Conservation (phyloP, 768 basidiomycete species). For the Russula earlei region DNA sequence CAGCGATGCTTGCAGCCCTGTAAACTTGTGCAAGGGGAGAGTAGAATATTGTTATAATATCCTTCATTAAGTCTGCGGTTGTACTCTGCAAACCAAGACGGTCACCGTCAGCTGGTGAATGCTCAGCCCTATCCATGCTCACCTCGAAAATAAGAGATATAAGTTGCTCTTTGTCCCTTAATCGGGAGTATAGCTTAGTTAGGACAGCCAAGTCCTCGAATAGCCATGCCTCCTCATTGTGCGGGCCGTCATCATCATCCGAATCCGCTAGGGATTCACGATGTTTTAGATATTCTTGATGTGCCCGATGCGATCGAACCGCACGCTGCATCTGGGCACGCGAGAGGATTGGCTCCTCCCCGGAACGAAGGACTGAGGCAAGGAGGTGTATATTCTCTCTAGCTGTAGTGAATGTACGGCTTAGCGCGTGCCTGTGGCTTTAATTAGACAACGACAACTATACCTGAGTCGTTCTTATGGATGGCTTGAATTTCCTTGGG, state of each 20-base stretch:
- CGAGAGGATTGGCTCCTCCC: constrained; percentile 64
- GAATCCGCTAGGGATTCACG: constrained; percentile 62
- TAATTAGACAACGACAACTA: constrained; percentile 21
- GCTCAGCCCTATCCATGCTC: constrained; percentile 18
- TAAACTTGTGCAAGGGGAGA: constrained; percentile 94
- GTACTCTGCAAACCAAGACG: constrained; percentile 54
- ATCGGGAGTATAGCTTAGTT: constrained; percentile 62
- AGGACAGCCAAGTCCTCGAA: constrained; percentile 85
- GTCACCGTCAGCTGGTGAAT: background rate
- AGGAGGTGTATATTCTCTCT: constrained; percentile 67
- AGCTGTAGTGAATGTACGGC: constrained; percentile 29
- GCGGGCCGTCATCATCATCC: constrained; percentile 88
- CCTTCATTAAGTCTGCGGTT: constrained; percentile 90
- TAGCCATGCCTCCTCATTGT: constrained; percentile 93
- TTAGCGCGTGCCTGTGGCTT: background rate
- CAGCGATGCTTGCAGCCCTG: constrained; percentile 92
- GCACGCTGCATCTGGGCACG: constrained; percentile 76
- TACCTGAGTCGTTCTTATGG: constrained; percentile 73
- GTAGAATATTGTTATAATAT: constrained; percentile 99
- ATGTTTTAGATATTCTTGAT: constrained; percentile 59
- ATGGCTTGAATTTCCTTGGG: constrained; percentile 80
- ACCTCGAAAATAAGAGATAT: constrained; percentile 95
- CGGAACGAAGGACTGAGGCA: constrained; percentile 68
- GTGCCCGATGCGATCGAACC: constrained; percentile 66
- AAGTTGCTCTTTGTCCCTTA: constrained; percentile 85